These are phyloP conservation scores for Cryoendolithus antarcticus DNA, from an alignment of 2,329 filamentous ascomycete genomes.

Conservation along the genomic window DNA sequence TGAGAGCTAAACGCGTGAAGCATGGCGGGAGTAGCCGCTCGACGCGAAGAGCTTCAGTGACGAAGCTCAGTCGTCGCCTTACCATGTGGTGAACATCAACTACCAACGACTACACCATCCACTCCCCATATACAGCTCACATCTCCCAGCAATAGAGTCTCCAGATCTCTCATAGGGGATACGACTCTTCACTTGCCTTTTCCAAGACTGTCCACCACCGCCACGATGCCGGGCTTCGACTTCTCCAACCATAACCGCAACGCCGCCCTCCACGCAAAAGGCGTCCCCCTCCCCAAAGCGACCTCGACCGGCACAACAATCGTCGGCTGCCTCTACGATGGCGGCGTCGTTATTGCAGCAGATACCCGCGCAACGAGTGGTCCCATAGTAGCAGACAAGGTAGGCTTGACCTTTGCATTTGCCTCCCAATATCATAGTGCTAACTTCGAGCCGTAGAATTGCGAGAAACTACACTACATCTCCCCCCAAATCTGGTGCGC, in stretches of 20 bases:
- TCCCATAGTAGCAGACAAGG: slow-evolving; percentile 97
- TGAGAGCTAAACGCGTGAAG: too few relatives aligned
- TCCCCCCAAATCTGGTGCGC: slow-evolving; percentile 98
- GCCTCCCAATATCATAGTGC: neutral
- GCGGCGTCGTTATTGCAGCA: slow-evolving; percentile 95
- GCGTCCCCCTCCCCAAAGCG: slow-evolving; percentile 89
- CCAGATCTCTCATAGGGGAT: too few relatives aligned
- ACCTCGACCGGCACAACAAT: slow-evolving; percentile 98
- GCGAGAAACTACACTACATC: slow-evolving; percentile 99
- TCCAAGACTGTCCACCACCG: neutral
- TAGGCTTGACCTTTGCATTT: slow-evolving; percentile 20
- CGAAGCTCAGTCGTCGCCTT: too few relatives aligned
- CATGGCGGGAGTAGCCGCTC: too few relatives aligned
- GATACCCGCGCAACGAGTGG: slow-evolving; percentile 95
- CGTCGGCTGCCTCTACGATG: slow-evolving; percentile 92
- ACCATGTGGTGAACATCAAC: too few relatives aligned
- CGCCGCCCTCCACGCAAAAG: slow-evolving; percentile 83
- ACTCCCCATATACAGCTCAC: too few relatives aligned
- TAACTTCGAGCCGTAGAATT: slow-evolving; percentile 50
- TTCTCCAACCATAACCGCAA: slow-evolving; percentile 99
- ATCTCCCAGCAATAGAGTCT: too few relatives aligned
- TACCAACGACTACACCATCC: too few relatives aligned
- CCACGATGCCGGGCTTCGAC: slow-evolving; percentile 84
- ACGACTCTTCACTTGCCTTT: slow-evolving; percentile 26
- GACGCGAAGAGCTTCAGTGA: too few relatives aligned